A percentile compares a stretch with the other conserved stretches of the same genome.
Conservation (phyloP, 1,284 basidiomycete genomes). For the Moniliophthora roreri region DNA sequence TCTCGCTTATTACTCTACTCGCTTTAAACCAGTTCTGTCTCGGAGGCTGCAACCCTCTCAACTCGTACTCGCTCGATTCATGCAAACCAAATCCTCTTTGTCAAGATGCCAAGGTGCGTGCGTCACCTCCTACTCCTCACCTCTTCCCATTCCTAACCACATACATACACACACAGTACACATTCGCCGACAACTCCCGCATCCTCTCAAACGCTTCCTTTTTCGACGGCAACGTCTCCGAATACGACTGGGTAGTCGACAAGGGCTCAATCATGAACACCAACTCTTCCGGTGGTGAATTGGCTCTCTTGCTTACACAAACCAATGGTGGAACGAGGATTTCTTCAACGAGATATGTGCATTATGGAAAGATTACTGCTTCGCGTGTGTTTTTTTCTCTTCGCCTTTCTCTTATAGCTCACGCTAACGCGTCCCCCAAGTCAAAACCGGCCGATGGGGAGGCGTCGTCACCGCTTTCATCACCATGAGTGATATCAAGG, state of each 20-base stretch:
- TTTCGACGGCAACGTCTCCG: conserved; percentile 74
- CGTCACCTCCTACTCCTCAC: conserved; percentile 18
- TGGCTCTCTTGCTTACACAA: conserved; percentile 66
- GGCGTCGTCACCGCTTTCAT: conserved; percentile 85
- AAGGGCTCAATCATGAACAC: conserved; percentile 65
- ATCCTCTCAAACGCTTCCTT: conserved; percentile 63
- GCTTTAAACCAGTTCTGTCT: conserved; percentile 43
- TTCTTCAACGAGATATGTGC: conserved; percentile 77
- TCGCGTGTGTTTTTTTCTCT: conserved; percentile 42
- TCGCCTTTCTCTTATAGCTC: conserved; percentile 8
- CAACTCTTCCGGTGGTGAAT: conserved; percentile 57
- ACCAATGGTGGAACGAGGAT: conserved; percentile 73
- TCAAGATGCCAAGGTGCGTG: conserved; percentile 56
- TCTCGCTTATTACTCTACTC: conserved; percentile 3
- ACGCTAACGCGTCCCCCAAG: background rate
- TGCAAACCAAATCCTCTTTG: conserved; percentile 77
- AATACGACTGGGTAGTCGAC: conserved; percentile 73
- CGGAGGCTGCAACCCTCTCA: conserved; percentile 69
- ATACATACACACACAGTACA: conserved; percentile 39
- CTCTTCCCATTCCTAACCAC: background rate
- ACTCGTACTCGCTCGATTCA: conserved; percentile 60
- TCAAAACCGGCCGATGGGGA: conserved; percentile 56
- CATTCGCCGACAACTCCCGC: conserved; percentile 65
- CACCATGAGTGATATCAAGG: conserved; percentile 82
- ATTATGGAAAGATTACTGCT: conserved; percentile 79